Conservation (phyloP, 1,284 basidiomycete genomes). For the Trametes sp. region DNA sequence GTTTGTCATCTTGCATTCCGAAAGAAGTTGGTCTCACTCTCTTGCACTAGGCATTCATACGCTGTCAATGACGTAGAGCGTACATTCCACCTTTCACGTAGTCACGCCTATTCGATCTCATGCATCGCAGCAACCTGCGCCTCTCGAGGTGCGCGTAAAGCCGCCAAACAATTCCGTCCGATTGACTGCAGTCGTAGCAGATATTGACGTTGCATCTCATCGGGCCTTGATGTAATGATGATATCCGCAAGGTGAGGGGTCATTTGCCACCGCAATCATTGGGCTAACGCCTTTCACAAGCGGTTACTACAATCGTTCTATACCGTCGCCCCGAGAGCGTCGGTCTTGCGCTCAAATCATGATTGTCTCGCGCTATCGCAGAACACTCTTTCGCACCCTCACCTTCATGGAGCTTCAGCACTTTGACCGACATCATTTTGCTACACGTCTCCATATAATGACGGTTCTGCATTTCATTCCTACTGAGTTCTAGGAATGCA, state of each 20-base stretch:
- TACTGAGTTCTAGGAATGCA: not conserved
- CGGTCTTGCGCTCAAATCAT: not conserved
- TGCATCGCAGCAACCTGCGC: not conserved
- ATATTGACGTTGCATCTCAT: not conserved
- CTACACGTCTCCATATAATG: not conserved
- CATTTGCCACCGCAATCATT: not conserved
- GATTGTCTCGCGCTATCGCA: not conserved
- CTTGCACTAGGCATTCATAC: not conserved
- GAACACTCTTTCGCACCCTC: not conserved
- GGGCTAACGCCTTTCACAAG: not conserved
- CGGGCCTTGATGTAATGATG: slow-evolving; percentile 10
- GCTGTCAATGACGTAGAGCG: not conserved
- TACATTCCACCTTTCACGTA: not conserved
- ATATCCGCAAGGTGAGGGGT: slow-evolving; percentile 7
- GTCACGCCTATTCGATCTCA: not conserved
- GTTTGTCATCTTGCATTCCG: not conserved
- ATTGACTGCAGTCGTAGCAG: not conserved
- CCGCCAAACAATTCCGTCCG: not conserved
- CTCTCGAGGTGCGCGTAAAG: not conserved
- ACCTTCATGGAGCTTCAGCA: not conserved
- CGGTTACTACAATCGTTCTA: not conserved
- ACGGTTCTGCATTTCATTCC: not conserved
- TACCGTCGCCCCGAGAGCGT: not conserved
- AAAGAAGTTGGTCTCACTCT: not conserved
- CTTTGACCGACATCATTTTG: not conserved